Evolutionary conservation across 1,139 yeast genomes (phyloP), one percentile per base, ranked within the genome.

Genomic region (Lizanozyma gosingica): DNA sequence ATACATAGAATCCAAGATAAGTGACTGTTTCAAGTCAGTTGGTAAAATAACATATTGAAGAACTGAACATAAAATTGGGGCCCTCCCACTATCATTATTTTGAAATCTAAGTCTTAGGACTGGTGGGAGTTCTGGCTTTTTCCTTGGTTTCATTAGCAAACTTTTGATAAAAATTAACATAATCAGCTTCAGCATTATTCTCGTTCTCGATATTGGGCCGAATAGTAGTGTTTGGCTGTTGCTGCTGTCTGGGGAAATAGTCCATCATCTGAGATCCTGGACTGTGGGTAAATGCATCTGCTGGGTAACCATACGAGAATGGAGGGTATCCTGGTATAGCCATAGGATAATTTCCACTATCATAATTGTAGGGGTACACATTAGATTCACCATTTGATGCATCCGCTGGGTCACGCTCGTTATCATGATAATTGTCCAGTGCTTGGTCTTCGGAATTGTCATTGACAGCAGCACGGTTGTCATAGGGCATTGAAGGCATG

Each of bases 201-300:
- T n/a, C n/a, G n/a, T n/a, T n/a, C n/a, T n/a, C n/a, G n/a, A n/a
- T n/a, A n/a, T n/a, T n/a, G n/a, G n/a, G n/a, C n/a, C n/a, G n/a
- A n/a, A n/a, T n/a, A 11, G 29, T 6, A 22, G 6, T 6, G 29
- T 22, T 22, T 11, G 6, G 29, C 29, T 77, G 80, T 52, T 80
- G 88, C 8, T 82, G 66, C 53, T 78, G 82, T 14, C 86, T 85
- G 49, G 83, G 64, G 52, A 81, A 83, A 54, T 82, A 88, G 0
- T 86, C 83, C 84, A 83, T 79, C 4, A 82, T 85, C 50, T 80
- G 84, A 1, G 84, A 77, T 3, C 88, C 88, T 4, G 82, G 76
- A 11, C 76, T 67, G 2, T 73, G 59, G 44, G 29, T 11, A 55
- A 59, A 2, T 50, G 44, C 40, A 47, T 47, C 33, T 40, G 41